Percentiles rank a stretch among this genome's conserved stretches.
Conservation (phyloP, 345 rosid species). For the Citrus inodora region DNA sequence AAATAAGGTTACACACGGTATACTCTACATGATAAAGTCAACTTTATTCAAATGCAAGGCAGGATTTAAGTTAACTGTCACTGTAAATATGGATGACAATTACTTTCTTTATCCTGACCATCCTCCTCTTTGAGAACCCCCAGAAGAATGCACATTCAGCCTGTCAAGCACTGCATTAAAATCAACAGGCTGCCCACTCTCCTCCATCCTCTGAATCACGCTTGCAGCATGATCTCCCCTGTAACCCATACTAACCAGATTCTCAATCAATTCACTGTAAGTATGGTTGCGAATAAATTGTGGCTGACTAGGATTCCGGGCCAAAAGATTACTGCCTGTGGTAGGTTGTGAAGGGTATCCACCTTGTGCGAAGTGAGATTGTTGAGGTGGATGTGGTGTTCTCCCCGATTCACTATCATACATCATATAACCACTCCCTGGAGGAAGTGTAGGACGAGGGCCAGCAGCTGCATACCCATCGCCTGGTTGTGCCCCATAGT, state of each 20-base stretch:
- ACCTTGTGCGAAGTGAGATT: slow-evolving; percentile 65
- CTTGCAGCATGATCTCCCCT: slow-evolving; percentile 68
- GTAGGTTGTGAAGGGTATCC: slow-evolving; percentile 55
- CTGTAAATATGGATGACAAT: background rate
- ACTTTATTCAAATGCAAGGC: slow-evolving; percentile 13
- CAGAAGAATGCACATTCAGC: slow-evolving; percentile 63
- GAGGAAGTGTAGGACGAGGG: slow-evolving; percentile 49
- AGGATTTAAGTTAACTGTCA: background rate
- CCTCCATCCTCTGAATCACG: slow-evolving; percentile 95
- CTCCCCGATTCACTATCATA: slow-evolving; percentile 67
- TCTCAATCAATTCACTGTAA: slow-evolving; percentile 75
- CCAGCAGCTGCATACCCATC: slow-evolving; percentile 67
- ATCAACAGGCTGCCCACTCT: slow-evolving; percentile 85
- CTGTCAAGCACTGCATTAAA: slow-evolving; percentile 81
- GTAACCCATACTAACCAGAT: slow-evolving; percentile 87
- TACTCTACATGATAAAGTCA: background rate
- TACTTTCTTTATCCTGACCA: slow-evolving; percentile 42
- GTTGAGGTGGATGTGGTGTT: slow-evolving; percentile 56
- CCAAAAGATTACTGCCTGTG: slow-evolving; percentile 37
- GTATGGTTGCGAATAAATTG: slow-evolving; percentile 63
- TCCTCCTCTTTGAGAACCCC: slow-evolving; percentile 69
- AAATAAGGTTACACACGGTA: background rate
- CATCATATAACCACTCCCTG: slow-evolving; percentile 63
- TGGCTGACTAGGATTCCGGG: slow-evolving; percentile 40
- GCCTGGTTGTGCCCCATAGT: slow-evolving; percentile 48